phyloP scores from a whole-genome alignment of 805 yeast species.

The Candida vartiovaarae region DNA sequence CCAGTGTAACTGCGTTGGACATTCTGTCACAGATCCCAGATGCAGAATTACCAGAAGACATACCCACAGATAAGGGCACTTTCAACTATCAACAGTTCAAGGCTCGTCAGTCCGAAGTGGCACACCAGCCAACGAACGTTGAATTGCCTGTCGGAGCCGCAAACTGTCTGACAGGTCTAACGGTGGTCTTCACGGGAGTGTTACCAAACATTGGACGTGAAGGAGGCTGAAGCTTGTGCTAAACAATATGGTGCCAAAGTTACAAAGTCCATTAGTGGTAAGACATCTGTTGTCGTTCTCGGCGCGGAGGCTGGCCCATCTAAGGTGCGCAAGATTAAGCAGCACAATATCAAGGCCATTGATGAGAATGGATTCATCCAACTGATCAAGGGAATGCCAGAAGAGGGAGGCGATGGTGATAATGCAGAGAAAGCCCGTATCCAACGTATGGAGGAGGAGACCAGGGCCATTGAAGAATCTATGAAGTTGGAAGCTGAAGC shows the following conservation, averaged over 20 bases:
- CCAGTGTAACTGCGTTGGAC: conserved; percentile 40
- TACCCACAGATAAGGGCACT: conserved; percentile 42
- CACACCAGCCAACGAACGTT: conserved; percentile 28
- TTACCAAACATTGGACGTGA: conserved; percentile 75
- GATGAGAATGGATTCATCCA: conserved; percentile 81
- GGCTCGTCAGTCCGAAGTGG: conserved; percentile 33
- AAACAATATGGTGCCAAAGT: conserved; percentile 88
- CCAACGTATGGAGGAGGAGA: conserved; percentile 66
- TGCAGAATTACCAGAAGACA: conserved; percentile 50
- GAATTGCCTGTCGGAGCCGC: conserved; percentile 78
- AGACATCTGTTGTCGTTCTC: conserved; percentile 81
- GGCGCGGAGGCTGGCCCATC: conserved; percentile 97
- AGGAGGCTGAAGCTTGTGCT: conserved; percentile 68
- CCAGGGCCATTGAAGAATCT: conserved; percentile 45
- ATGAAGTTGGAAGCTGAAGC: conserved; percentile 40
- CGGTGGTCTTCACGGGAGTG: conserved; percentile 90
- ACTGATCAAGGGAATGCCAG: conserved; percentile 74
- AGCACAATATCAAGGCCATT: conserved; percentile 69
- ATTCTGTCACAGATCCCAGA: conserved; percentile 63
- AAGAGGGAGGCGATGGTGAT: conserved; percentile 83
- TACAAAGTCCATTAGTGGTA: conserved; percentile 75
- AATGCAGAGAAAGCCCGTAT: conserved; percentile 66
- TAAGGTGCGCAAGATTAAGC: conserved; percentile 76
- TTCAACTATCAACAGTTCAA: conserved; percentile 54
- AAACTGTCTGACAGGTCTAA: conserved; percentile 80